phyloP scores from a whole-genome alignment of 441 rosid species.

The Rhodomyrtus psidioides region DNA sequence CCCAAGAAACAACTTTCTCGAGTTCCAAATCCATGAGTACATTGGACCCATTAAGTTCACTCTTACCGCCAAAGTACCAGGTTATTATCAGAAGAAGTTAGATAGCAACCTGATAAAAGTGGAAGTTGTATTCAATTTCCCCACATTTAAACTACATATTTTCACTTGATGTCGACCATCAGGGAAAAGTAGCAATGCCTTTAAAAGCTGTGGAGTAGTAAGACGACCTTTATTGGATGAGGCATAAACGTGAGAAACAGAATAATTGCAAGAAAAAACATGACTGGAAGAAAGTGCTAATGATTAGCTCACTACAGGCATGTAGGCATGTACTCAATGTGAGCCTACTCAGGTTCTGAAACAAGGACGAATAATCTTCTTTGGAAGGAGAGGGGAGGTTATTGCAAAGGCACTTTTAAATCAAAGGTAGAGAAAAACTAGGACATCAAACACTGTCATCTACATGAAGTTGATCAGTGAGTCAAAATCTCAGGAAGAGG shows the following conservation, averaged over 20 bases:
- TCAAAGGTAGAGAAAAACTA: not conserved
- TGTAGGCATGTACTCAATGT: not conserved
- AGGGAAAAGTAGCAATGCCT: not conserved
- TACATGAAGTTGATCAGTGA: not conserved
- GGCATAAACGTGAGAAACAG: not conserved
- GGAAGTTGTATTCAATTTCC: not conserved
- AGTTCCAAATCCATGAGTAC: not conserved
- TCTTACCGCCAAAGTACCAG: not conserved
- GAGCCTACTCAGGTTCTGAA: not conserved
- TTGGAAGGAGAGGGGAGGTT: not conserved
- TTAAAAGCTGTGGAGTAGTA: not conserved
- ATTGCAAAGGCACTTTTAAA: not conserved
- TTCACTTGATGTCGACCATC: not conserved
- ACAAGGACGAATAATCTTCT: not conserved
- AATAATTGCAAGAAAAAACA: not conserved
- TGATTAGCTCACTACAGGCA: not conserved
- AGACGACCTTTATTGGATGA: not conserved
- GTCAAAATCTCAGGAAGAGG: not conserved
- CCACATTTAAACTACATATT: not conserved
- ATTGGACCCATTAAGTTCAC: not conserved
- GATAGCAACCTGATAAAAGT: not conserved
- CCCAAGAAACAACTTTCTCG: not conserved
- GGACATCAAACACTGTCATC: not conserved
- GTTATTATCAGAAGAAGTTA: not conserved
- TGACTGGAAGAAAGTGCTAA: not conserved